These are phyloP conservation scores for Pseudopyrenochaeta lycopersici DNA, from an alignment of 2,329 filamentous ascomycete genomes.

Conservation along the genomic window DNA sequence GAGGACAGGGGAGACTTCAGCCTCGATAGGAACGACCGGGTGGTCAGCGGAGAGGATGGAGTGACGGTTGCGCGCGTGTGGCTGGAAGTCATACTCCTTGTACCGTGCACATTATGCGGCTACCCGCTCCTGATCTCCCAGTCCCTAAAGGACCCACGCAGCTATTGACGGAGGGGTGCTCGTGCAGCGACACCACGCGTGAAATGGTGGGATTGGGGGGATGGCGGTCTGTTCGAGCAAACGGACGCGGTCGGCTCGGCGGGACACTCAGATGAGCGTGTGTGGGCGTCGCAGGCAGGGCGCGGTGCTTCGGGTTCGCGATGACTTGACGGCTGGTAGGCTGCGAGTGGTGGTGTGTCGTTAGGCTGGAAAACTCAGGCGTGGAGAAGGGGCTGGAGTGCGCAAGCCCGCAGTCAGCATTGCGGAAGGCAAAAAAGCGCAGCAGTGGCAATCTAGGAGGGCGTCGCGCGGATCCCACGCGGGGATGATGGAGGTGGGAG, in stretches of 20 bases:
- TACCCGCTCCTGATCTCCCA: constrained; percentile 33
- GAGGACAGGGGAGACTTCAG: constrained; percentile 65
- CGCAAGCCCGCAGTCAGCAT: constrained; percentile 43
- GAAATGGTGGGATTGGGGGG: neutral
- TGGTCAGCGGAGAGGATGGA: constrained; percentile 37
- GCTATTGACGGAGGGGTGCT: neutral
- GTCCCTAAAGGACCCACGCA: neutral
- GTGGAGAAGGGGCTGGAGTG: constrained; percentile 24
- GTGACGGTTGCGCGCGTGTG: constrained; percentile 41
- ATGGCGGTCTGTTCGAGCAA: neutral
- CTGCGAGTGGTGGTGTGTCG: constrained; percentile 17
- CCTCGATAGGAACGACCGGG: constrained; percentile 59
- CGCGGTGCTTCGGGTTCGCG: constrained; percentile 20
- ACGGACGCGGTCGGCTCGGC: neutral
- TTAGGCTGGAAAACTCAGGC: constrained; percentile 28
- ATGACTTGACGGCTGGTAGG: constrained; percentile 2
- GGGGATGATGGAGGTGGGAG: constrained; percentile 31
- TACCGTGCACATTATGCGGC: constrained; percentile 50
- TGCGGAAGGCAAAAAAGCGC: constrained; percentile 29
- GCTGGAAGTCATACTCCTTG: constrained; percentile 52
- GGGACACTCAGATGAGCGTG: constrained; percentile 10
- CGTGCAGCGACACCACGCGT: constrained; percentile 8
- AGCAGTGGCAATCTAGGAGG: constrained; percentile 27
- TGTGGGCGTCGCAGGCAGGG: constrained; percentile 9
- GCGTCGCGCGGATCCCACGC: constrained; percentile 27